Evolutionary conservation across 371 early-diverging fungal species (phyloP).

Genomic region (Apophysomyces variabilis): DNA sequence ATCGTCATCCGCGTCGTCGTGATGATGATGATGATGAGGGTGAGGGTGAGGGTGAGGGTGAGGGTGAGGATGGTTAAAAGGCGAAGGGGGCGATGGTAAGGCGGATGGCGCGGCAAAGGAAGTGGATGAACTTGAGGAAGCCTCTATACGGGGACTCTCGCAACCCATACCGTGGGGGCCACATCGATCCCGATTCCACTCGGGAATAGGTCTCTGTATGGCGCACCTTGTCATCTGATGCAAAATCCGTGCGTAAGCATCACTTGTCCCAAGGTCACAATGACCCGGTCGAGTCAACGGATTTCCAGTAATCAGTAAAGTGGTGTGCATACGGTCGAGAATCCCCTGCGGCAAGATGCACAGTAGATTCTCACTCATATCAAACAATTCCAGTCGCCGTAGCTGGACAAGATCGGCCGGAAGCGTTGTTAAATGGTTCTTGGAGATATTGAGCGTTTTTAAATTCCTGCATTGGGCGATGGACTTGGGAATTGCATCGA

Average conservation of each 20-base stretch:
- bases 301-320: constrained; percentile 64
- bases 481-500: constrained; percentile 63
- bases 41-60: background rate
- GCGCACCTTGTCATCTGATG: constrained; percentile 57
- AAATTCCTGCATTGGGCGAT: constrained; percentile 51
- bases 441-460: constrained; percentile 54
- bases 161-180: constrained; percentile 50
- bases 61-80: background rate
- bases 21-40: background rate
- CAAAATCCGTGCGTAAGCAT: constrained; percentile 54
- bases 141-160: constrained; percentile 26
- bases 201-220: constrained; percentile 28
- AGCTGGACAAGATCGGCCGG: constrained; percentile 63
- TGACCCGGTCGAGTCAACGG: constrained; percentile 60
- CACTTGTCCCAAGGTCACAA: constrained; percentile 42
- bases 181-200: constrained; percentile 31
- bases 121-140: constrained; percentile 21
- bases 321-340: constrained; percentile 58
- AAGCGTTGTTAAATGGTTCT: constrained; percentile 62
- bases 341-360: constrained; percentile 69
- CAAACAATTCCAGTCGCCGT: constrained; percentile 56
- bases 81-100: constrained; percentile 4
- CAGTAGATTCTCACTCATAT: constrained; percentile 64
- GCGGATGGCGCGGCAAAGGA: constrained; percentile 6
- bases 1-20: constrained; percentile 40